Base-by-base conservation (phyloP, 306 rosid species). In the Coriaria nepalensis region DNA sequence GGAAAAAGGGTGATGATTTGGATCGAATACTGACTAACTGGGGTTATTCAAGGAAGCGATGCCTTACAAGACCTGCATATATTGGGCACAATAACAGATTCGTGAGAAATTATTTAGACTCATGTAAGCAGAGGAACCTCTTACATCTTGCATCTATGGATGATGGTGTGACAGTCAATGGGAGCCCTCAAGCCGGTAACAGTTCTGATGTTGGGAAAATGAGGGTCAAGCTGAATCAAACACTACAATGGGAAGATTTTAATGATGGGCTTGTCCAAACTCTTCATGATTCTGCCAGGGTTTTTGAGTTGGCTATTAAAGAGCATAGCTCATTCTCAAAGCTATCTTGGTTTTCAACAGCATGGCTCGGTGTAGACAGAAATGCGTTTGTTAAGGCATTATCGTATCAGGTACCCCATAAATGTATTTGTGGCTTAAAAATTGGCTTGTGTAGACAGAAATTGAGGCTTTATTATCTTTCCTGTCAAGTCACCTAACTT, bases 331-430 rank as follows among this genome's bases (percentile, higher is more conserved):
- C 90, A 5, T 63, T 60, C 56, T 69, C 87, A 13, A 70, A 65
- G 40, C 66, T 43, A 9, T 62, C 73, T 43, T 85, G 95, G 98
- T 76, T 90, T 67, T 68, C 94, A 46, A 73, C 92, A 29, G 74
- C 95, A 47, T 90, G 92, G 98, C 68, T 82, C 77, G 95, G 93
- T 44, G 66, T 69, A 50, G 98, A 90, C 72, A 87, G 72, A 75
- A 80, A 70, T 57, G 78, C 98, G 7, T 90, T 95, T 95, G 76
- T 80, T 67, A 90, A 90, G 69, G 39, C 75, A 52, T 53, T 85
- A 35, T 74, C 95, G 57, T 90, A 77, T 77, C 95, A 85, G 98
- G 98, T 90, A 70, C 49, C 29, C 29, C 29, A 20, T 20, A 20
- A 20, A 20, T 20, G 29, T 20, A 1, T 20, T 20, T 20, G 2